These are phyloP conservation scores for Talaromyces verruculosus DNA, from an alignment of 2,329 filamentous ascomycete species.

Conservation along the genomic window DNA sequence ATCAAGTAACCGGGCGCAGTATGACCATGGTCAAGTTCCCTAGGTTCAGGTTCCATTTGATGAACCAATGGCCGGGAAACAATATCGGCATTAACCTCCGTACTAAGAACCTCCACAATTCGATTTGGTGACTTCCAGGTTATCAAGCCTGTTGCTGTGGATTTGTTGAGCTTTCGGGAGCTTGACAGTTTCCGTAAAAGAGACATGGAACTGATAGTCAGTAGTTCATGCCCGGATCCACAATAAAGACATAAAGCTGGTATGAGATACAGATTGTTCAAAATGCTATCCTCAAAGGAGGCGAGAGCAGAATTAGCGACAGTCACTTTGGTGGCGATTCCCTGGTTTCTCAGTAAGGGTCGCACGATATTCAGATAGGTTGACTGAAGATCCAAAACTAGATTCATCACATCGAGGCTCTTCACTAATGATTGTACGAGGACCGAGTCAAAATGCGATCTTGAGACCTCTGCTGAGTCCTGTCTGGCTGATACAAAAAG, in stretches of 20 bases:
- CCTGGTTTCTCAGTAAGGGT: conserved; percentile 69
- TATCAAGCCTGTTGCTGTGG: conserved; percentile 62
- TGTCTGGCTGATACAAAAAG: conserved; percentile 79
- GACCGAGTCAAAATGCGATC: conserved; percentile 73
- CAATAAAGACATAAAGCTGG: conserved; percentile 84
- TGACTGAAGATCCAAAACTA: conserved; percentile 80
- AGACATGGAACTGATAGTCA: conserved; percentile 77
- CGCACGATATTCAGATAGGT: conserved; percentile 89
- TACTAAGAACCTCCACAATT: conserved; percentile 83
- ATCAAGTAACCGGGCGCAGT: conserved; percentile 73
- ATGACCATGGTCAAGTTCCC: conserved; percentile 72
- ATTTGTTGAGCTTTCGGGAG: conserved; percentile 75
- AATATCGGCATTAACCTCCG: conserved; percentile 74
- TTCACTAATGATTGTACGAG: conserved; percentile 75
- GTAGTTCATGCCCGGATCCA: conserved; percentile 74
- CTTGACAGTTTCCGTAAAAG: conserved; percentile 83
- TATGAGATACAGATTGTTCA: conserved; percentile 75
- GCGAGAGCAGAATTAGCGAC: conserved; percentile 74
- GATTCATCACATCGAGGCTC: conserved; percentile 79
- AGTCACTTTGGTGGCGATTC: conserved; percentile 57
- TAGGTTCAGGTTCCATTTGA: conserved; percentile 62
- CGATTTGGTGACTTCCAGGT: conserved; percentile 71
- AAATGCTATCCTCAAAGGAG: conserved; percentile 89
- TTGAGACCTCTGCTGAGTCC: conserved; percentile 69
- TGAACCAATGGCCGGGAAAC: conserved; percentile 71